Evolutionary conservation across 2,329 filamentous ascomycete species (phyloP).

Genomic region (Rhytidhysteron rufulum): DNA sequence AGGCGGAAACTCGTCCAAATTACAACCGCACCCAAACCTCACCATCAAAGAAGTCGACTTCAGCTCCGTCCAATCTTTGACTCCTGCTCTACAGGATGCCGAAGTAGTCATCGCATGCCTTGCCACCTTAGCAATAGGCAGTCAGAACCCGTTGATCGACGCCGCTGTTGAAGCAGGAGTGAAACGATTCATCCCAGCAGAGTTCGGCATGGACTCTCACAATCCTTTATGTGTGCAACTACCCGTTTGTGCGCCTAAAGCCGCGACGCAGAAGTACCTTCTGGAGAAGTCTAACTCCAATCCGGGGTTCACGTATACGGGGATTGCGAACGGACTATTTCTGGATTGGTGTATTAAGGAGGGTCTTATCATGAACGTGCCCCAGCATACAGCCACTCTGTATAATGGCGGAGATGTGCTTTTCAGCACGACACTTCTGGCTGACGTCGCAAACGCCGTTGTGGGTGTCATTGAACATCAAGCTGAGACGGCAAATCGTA

Average conservation of each 20-base stretch:
- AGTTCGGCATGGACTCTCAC: slow-evolving; percentile 30
- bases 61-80: slow-evolving; percentile 9
- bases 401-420: slow-evolving; percentile 33
- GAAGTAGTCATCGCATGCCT: slow-evolving; percentile 29
- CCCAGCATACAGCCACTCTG: slow-evolving; percentile 23
- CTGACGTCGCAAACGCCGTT: slow-evolving; percentile 30
- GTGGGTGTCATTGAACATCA: slow-evolving; percentile 28
- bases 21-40: slow-evolving; percentile 11
- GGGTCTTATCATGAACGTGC: slow-evolving; percentile 27
- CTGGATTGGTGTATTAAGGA: slow-evolving; percentile 32
- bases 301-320: slow-evolving; percentile 26
- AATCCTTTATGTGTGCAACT: slow-evolving; percentile 5
- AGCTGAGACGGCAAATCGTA: slow-evolving; percentile 31
- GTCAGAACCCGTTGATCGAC: slow-evolving; percentile 24
- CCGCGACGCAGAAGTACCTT: slow-evolving; percentile 5
- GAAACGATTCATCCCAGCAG: slow-evolving; percentile 32
- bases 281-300: background rate
- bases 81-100: slow-evolving; percentile 21
- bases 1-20: slow-evolving; percentile 6
- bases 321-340: slow-evolving; percentile 34
- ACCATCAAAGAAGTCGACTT: slow-evolving; percentile 21
- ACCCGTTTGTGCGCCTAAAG: slow-evolving; percentile 7
- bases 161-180: slow-evolving; percentile 34
- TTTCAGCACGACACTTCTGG: slow-evolving; percentile 27
- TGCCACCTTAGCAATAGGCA: slow-evolving; percentile 12